These are phyloP conservation scores for Flaveria sonorensis DNA, from an alignment of 129 eudicot genomes.

Conservation along the genomic window DNA sequence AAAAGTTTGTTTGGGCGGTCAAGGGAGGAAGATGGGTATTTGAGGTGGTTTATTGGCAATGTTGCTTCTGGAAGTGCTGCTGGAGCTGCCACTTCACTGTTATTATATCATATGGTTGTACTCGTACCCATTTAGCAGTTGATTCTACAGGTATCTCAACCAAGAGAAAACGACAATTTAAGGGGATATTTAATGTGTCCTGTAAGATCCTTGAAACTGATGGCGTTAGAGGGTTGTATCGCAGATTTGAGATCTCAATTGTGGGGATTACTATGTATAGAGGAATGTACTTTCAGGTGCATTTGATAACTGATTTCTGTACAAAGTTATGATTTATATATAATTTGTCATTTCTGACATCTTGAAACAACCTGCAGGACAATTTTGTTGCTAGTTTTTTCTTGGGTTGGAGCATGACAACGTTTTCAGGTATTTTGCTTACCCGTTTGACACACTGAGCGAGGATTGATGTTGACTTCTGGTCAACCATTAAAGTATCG, in stretches of 20 bases:
- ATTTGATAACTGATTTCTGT: constrained; percentile 59
- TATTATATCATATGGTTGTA: too few species aligned
- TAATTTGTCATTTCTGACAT: background rate
- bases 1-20: constrained; percentile 68
- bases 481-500: too few species aligned
- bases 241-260: constrained; percentile 90
- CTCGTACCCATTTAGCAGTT: constrained; percentile 55
- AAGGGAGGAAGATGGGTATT: constrained; percentile 84
- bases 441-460: constrained; percentile 85
- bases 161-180: constrained; percentile 53
- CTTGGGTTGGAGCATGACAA: constrained; percentile 90
- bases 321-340: background rate
- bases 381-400: constrained; percentile 80
- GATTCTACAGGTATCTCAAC: constrained; percentile 43
- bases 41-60: constrained; percentile 92
- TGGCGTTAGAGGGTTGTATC: constrained; percentile 75
- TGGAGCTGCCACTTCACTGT: too few species aligned
- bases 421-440: constrained; percentile 90
- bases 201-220: constrained; percentile 65
- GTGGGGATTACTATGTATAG: constrained; percentile 89
- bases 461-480: constrained; percentile 95
- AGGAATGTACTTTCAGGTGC: constrained; percentile 77
- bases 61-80: too few species aligned
- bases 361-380: constrained; percentile 52
- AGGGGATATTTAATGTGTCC: constrained; percentile 72